Evolutionary conservation across 257 asterid species (phyloP), one percentile per base, ranked within the genome.

Genomic region (Eucommia ulmoides): DNA sequence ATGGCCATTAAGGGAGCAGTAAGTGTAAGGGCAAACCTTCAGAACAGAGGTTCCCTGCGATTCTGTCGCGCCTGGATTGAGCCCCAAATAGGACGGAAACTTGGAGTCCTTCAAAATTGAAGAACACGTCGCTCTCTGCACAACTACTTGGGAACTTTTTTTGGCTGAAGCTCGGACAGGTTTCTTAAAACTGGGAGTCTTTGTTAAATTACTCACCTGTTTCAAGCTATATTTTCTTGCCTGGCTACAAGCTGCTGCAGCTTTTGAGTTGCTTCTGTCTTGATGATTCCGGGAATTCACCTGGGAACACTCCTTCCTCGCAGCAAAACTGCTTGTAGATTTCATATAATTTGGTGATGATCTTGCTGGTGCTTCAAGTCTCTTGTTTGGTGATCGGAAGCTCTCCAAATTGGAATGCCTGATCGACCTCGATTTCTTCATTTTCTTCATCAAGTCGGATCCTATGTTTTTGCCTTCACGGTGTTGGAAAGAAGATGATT

Each of bases 1-100:
- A 67, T 79, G 95, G n/a, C 94, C 97, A 42, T 88, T 88, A n/a
- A 84, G 84, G 7, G 97, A 84, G 20, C 97, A 88, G 45, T 88
- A 84, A 11, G 76, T 71, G 24, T 82, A 88, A 0, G 95, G 79
- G 54, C 97, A 88, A 19, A 88, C 94, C 55, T 73, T 82, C 59
- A 80, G 21, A 3, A 64, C 64, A 41, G 97, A 84, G 8, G 76
- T 73, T 38, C 93, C 93, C 48, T 70, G 70, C 15, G 73, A 71
- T 54, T 86, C 94, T 23, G 72, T 65, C 48, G 74, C 94, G 12
- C 86, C 89, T 6, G 72, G 68, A 65, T 48, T 65, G 49, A 88
- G 82, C 1, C 54, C 60, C 41, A 88, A 91, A 49, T 62, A 76
- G 20, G 60, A 64, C 14, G 97, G 94, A 64, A 84, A 82, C 80